Base-by-base conservation (phyloP, 2,329 filamentous ascomycete genomes). In the Zopfia rhizophila region DNA sequence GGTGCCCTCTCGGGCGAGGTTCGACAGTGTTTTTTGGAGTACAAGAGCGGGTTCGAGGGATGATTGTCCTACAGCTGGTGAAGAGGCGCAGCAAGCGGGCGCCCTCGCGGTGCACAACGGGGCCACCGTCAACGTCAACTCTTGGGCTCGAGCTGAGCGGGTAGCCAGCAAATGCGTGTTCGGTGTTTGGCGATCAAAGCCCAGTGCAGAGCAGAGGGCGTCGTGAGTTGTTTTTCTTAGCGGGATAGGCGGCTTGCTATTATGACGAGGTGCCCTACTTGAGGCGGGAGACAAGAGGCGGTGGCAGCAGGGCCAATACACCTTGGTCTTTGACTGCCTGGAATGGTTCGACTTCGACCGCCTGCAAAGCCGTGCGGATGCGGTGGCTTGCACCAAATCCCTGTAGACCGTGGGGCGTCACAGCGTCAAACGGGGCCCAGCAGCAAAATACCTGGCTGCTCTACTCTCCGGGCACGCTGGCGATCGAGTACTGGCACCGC, bases 331-430 rank as follows among this genome's bases (percentile, higher is more conserved):
- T 42, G 29, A 25, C 41, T 57, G 57, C 54, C 48, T 49, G 41
- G 50, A 53, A 52, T 61, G 53, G 60, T 58, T 59, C 52, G 45
- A 58, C 53, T 35, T 16, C 17, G 8, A 17, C 32, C 51, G 33
- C 33, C 33, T 37, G 21, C 33, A 23, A 39, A n/a, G 18, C 13
- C 36, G 13, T 29, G 36, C 23, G 17, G 19, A 16, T 21, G 32
- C n/a, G 53, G 60, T 66, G 63, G 65, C 65, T 63, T 59, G 55
- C 41, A 41, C 38, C 33, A 19, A n/a, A 57, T 58, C 62, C 60
- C 56, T 64, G 60, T 24, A 10, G 36, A 12, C 7, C 36, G 13
- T 18, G 21, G 23, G 22, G 19, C 17, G 36, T 55, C 43, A 38
- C 53, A 49, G 53, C 51, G 42, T 48, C 36, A 40, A 36, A 37